A percentile compares a stretch with the other conserved stretches of the same genome.
Evolutionary conservation across 768 basidiomycete species (phyloP).

Genomic region (Rhodocollybia butyracea): DNA sequence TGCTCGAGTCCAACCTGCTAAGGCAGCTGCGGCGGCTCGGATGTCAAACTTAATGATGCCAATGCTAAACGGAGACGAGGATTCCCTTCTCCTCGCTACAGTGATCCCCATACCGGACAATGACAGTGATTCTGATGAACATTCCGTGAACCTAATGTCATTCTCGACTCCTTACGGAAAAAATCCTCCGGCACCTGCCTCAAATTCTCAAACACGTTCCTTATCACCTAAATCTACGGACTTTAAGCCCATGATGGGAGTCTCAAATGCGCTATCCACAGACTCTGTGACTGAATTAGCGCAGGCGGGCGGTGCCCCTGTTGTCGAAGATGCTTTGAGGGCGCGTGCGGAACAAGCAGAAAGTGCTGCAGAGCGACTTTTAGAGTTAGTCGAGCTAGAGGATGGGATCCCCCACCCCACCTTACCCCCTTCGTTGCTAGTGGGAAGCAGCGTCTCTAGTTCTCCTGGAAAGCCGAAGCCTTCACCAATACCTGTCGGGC

Average conservation of each 20-base stretch:
- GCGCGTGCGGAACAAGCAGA: conserved; percentile 92
- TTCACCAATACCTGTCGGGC: conserved; percentile 30
- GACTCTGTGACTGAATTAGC: conserved; percentile 40
- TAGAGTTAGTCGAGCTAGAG: conserved; percentile 84
- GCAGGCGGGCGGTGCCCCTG: conserved; percentile 37
- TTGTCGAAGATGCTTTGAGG: conserved; percentile 81
- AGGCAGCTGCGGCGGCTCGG: conserved; percentile 35
- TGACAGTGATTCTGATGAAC: conserved; percentile 68
- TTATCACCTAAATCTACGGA: conserved; percentile 52
- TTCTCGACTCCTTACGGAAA: conserved; percentile 69
- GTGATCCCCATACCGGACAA: conserved; percentile 74
- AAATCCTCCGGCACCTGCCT: conserved; percentile 32
- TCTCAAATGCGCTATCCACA: conserved; percentile 61
- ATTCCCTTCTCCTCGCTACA: conserved; percentile 68
- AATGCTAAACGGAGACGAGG: conserved; percentile 43
- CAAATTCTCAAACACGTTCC: conserved; percentile 42
- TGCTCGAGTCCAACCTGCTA: conserved; percentile 21
- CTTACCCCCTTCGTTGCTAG: conserved; percentile 52
- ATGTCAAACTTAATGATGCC: conserved; percentile 42
- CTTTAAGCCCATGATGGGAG: conserved; percentile 43
- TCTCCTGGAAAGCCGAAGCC: conserved; percentile 36
- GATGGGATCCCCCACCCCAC: conserved; percentile 49
- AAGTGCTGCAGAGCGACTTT: conserved; percentile 82
- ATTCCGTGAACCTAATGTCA: conserved; percentile 61
- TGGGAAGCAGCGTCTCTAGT: conserved; percentile 30